Evolutionary conservation across 1,139 yeast species (phyloP), one percentile per base, ranked within the genome.

Genomic region (Pichia norvegensis): DNA sequence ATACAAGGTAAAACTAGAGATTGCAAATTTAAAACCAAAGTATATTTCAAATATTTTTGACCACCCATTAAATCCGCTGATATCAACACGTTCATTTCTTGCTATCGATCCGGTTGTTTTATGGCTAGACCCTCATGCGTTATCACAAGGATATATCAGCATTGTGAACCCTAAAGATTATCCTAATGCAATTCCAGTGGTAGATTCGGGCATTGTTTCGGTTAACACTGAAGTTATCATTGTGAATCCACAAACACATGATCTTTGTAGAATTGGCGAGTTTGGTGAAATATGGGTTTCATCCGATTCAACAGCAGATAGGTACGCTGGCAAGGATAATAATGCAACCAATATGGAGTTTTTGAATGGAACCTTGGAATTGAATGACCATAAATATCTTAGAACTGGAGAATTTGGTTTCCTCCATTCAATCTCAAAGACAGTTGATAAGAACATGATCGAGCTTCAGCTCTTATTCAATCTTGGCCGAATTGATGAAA

Each of bases 211-310:
- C 9, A 85, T 90, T 76, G 97, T 90, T 0, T 95, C 97, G 0
- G 92, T 88, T 16, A 86, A 95, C 60, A 86, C 97, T 0, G 95
- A 88, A 60, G 79, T 94, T 38, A 94, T 95, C 1, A 85, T 92
- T 51, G 97, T 92, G 5, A 94, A 94, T 55, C 98, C 98, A 0
- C 97, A 90, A 61, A 92, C 97, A 0, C 66, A 77, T 42, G 67
- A 69, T 44, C 67, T 88, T 17, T 92, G 98, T 63, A 78, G 76
- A 50, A 83, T 81, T 48, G 97, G 97, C n/a, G 98, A 94, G 62
- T 82, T 80, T 62, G 99, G 99, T 36, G 98, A 92, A 66, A 88
- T 92, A 40, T 92, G 98, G 98, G 94, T 92, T 2, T 78, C 85
- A 51, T 84, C 95, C 1, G 95, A 88, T 55, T 95, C 92, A 1